Percentiles rank a stretch among this genome's conserved stretches.
Evolutionary conservation across 169 alveolate genomes (phyloP).

Genomic region (Theileria luwenshuni): DNA sequence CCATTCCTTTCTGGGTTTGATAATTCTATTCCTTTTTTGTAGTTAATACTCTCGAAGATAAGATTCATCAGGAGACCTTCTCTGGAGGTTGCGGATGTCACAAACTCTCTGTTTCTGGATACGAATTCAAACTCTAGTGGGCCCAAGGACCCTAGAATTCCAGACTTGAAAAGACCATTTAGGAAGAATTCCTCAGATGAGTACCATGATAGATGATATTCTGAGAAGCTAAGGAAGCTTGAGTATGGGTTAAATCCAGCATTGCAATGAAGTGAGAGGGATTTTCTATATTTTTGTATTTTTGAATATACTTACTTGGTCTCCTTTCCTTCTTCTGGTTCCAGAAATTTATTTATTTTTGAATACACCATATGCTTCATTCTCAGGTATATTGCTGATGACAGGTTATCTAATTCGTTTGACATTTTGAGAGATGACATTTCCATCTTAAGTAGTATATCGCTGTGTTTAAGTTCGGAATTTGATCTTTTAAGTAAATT

Average conservation of each 20-base stretch:
- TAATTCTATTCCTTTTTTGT: neutral
- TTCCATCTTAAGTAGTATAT: constrained; percentile 44
- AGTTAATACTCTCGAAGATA: constrained; percentile 16
- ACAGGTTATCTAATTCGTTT: constrained; percentile 16
- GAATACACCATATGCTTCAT: constrained; percentile 51
- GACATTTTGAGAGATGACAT: constrained; percentile 3
- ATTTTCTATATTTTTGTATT: neutral
- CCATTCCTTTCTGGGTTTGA: neutral
- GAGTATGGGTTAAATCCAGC: constrained; percentile 43
- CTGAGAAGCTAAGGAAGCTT: constrained; percentile 11
- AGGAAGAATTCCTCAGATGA: constrained; percentile 54
- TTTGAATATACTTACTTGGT: neutral
- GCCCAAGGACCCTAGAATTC: neutral
- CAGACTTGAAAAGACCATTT: constrained; percentile 9
- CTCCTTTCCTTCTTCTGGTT: neutral
- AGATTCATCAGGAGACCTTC: constrained; percentile 42
- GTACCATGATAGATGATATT: constrained; percentile 25
- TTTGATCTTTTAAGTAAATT: constrained; percentile 31
- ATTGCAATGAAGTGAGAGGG: constrained; percentile 48
- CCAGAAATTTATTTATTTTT: constrained; percentile 32
- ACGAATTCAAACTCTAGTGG: constrained; percentile 10
- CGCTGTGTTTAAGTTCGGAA: constrained; percentile 22
- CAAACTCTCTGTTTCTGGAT: neutral
- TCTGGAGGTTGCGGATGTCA: neutral
- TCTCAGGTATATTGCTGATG: constrained; percentile 47